phyloP scores from a whole-genome alignment of 352 stramenopile species.

The Pythium folliculosum region DNA sequence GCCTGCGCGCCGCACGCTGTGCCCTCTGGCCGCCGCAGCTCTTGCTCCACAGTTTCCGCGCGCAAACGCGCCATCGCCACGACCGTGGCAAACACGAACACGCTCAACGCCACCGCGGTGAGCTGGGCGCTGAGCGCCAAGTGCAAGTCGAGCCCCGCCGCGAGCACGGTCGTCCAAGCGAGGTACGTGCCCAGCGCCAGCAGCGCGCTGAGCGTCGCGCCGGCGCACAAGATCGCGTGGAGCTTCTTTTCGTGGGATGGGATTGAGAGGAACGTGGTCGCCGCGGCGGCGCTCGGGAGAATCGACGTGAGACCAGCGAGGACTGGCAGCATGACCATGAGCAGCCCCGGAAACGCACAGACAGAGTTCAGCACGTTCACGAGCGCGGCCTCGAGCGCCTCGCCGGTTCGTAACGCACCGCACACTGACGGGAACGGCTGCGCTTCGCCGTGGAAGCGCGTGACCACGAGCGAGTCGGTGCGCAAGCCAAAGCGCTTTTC shows the following conservation, averaged over 20 bases:
- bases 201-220: constrained; percentile 1
- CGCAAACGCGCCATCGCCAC: not conserved
- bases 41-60: not conserved
- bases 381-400: not conserved
- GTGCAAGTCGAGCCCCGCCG: not conserved
- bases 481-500: constrained; percentile 4
- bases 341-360: not conserved
- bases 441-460: not conserved
- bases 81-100: not conserved
- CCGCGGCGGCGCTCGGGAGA: not conserved
- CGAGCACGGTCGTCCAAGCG: not conserved
- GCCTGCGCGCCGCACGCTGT: not conserved
- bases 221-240: not conserved
- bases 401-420: not conserved
- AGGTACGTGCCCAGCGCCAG: not conserved
- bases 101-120: not conserved
- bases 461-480: not conserved
- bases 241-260: not conserved
- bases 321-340: not conserved
- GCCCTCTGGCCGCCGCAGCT: no score
- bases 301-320: not conserved
- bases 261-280: not conserved
- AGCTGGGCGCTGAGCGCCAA: not conserved
- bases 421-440: constrained; percentile 2
- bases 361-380: not conserved